Conservation (phyloP, 345 rosid genomes). For the Kernera saxatilis region DNA sequence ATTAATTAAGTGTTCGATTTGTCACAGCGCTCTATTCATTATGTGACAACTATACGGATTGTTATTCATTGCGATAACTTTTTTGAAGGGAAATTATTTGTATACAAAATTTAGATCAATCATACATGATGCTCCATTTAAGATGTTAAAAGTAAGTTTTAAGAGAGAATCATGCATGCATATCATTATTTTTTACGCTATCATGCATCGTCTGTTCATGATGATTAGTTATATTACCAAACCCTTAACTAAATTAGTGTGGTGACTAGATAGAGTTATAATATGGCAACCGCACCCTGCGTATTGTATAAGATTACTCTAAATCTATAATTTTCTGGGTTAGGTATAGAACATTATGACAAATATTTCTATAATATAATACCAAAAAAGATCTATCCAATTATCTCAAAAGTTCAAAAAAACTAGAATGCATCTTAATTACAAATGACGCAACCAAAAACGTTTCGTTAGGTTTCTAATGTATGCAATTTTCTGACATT, state of each 20-base stretch:
- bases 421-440: slow-evolving; percentile 1
- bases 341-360: slow-evolving; percentile 18
- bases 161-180: background rate
- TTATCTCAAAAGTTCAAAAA: background rate
- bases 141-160: slow-evolving; percentile 2
- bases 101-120: background rate
- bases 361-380: background rate
- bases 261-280: slow-evolving; percentile 15
- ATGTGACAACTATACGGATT: background rate
- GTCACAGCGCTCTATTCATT: background rate
- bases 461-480: background rate
- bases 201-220: background rate
- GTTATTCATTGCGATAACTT: too few relatives aligned
- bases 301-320: slow-evolving; percentile 4
- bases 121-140: background rate
- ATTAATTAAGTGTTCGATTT: background rate
- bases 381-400: background rate
- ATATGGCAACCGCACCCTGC: slow-evolving; percentile 2
- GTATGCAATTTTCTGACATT: too few relatives aligned
- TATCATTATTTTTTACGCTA: slow-evolving; percentile 7
- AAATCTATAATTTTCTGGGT: background rate
- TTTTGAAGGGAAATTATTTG: background rate
- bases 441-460: slow-evolving; percentile 7
- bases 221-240: slow-evolving; percentile 5
- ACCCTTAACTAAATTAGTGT: background rate